phyloP scores from a whole-genome alignment of 306 rosid genomes.

The Dryas octopetala region DNA sequence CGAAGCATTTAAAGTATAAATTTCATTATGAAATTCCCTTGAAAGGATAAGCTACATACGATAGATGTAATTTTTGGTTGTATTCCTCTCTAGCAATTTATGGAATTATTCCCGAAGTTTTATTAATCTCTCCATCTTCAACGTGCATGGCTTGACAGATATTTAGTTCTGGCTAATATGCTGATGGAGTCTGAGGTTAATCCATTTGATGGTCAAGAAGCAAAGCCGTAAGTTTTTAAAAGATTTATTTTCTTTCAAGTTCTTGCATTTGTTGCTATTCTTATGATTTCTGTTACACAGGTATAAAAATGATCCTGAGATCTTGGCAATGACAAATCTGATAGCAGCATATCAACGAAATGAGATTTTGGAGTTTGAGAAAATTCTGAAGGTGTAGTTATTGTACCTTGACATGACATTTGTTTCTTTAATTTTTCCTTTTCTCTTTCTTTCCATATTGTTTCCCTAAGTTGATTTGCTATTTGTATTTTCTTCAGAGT shows the following conservation, averaged over 20 bases:
- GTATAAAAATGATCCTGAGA: slow-evolving; percentile 97
- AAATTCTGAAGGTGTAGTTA: slow-evolving; percentile 73
- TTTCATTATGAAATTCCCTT: background rate
- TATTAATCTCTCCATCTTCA: slow-evolving; percentile 15
- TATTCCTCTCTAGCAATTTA: background rate
- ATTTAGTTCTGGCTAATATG: slow-evolving; percentile 82
- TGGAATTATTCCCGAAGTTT: background rate
- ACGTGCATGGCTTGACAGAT: slow-evolving; percentile 43
- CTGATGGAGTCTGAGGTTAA: slow-evolving; percentile 55
- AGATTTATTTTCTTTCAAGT: background rate
- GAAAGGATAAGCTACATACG: background rate
- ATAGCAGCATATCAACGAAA: slow-evolving; percentile 96
- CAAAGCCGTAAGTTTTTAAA: slow-evolving; percentile 49
- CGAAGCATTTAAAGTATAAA: no score
- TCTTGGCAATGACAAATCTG: slow-evolving; percentile 97
- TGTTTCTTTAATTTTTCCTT: background rate
- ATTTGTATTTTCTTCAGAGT: slow-evolving; percentile 32
- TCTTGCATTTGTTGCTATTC: background rate
- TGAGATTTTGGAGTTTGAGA: slow-evolving; percentile 96
- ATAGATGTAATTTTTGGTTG: background rate
- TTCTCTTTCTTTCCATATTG: slow-evolving; percentile 5
- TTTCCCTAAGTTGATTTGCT: background rate
- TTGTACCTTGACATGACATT: slow-evolving; percentile 11
- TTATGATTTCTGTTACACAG: slow-evolving; percentile 44
- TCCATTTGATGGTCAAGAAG: slow-evolving; percentile 61